Percentiles rank a stretch among this genome's conserved stretches.
These are phyloP conservation scores for Cercophora scortea DNA, from an alignment of 495 filamentous ascomycete species.

Conservation along the genomic window DNA sequence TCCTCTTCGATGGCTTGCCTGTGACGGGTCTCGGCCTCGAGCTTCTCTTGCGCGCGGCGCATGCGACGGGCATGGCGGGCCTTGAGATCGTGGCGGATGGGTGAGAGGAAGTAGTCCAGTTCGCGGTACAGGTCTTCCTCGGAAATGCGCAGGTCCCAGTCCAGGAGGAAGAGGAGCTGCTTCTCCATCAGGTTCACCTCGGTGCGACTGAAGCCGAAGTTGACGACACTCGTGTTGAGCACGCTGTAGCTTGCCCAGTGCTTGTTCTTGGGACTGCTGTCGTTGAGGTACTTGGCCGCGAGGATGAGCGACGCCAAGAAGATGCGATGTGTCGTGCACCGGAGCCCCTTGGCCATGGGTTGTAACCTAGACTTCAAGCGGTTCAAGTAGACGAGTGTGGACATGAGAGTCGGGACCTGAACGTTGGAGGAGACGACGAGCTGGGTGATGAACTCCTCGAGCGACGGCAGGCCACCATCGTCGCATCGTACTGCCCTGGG, in stretches of 20 bases:
- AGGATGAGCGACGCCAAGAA: constrained; percentile 89
- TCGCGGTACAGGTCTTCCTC: constrained; percentile 80
- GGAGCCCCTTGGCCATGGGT: constrained; percentile 91
- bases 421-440: constrained; percentile 90
- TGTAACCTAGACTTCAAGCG: constrained; percentile 77
- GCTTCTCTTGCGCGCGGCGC: constrained; percentile 26
- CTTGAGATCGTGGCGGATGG: constrained; percentile 54
- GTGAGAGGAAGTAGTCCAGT: constrained; percentile 80
- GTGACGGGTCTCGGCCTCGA: constrained; percentile 21
- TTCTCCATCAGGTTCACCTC: constrained; percentile 99
- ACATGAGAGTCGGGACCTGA: constrained; percentile 95
- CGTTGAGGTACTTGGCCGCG: constrained; percentile 94
- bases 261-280: constrained; percentile 99
- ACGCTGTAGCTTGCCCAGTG: constrained; percentile 96
- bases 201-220: constrained; percentile 84
- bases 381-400: constrained; percentile 84
- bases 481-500: constrained; percentile 38
- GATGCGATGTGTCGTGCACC: constrained; percentile 96
- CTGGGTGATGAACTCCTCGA: constrained; percentile 86
- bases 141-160: constrained; percentile 84
- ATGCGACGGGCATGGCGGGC: constrained; percentile 32
- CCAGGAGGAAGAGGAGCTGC: constrained; percentile 85
- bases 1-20: constrained; percentile 11
- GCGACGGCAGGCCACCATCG: constrained; percentile 54
- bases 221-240: constrained; percentile 53